A percentile compares a stretch with the other conserved stretches of the same genome.
Evolutionary conservation across 2,329 filamentous ascomycete species (phyloP).

Genomic region (Akanthomyces muscarius): DNA sequence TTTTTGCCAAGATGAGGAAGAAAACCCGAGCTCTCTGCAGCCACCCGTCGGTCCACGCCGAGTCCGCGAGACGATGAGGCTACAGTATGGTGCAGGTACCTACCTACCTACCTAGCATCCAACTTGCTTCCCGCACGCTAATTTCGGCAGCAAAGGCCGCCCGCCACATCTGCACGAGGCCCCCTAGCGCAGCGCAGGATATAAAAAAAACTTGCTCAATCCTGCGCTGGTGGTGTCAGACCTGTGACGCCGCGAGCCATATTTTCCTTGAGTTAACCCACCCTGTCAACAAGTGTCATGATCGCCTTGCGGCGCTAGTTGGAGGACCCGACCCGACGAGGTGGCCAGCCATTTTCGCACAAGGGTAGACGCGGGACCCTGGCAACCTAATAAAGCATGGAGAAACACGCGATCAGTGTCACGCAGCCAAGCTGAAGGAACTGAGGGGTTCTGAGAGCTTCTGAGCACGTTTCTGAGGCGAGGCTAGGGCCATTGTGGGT

Average conservation of each 20-base stretch:
- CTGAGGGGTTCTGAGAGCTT: conserved; percentile 7
- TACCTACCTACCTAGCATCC: too few relatives aligned
- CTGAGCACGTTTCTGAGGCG: conserved; percentile 9
- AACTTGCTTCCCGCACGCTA: background rate
- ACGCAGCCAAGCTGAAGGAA: background rate
- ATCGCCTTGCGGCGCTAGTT: background rate
- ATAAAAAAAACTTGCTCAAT: conserved; percentile 14
- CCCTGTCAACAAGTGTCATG: background rate
- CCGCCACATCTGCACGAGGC: background rate
- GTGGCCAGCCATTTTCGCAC: background rate
- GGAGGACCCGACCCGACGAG: too few relatives aligned
- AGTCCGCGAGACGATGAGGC: too few relatives aligned
- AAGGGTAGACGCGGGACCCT: background rate
- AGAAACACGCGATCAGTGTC: background rate
- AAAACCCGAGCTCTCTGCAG: too few relatives aligned
- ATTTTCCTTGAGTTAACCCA: background rate
- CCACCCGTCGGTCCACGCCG: too few relatives aligned
- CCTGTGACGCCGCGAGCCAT: background rate
- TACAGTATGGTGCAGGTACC: too few relatives aligned
- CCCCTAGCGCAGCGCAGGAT: background rate
- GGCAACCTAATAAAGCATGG: background rate
- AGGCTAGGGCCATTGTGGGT: background rate
- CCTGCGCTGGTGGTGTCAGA: conserved; percentile 6
- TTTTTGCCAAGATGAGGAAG: background rate
- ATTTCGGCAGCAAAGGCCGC: background rate